Conservation (phyloP, 163 green algal species). For the Scenedesmus sp. region DNA sequence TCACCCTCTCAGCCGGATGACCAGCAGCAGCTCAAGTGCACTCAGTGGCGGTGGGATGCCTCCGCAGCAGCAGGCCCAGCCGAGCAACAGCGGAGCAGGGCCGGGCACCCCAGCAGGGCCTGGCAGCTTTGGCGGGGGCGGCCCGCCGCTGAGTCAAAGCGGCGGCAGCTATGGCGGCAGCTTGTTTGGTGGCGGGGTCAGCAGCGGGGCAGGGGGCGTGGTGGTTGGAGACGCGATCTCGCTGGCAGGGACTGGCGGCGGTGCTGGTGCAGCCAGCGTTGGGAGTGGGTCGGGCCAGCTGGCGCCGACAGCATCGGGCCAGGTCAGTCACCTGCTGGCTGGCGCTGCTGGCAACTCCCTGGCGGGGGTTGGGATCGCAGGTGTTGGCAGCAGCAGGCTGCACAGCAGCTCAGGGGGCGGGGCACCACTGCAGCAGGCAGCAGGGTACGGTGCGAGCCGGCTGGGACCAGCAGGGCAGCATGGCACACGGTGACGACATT, state of each 20-base stretch:
- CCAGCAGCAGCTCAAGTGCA: neutral
- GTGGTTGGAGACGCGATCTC: neutral
- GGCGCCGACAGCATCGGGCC: neutral
- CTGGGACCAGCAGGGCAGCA: neutral
- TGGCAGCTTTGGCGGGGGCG: neutral
- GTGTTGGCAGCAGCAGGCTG: neutral
- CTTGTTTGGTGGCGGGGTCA: neutral
- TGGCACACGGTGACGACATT: neutral
- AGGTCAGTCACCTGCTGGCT: neutral
- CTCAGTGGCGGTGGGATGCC: neutral
- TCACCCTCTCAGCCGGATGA: constrained; percentile 31
- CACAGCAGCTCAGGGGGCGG: neutral
- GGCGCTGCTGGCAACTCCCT: neutral
- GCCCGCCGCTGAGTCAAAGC: neutral
- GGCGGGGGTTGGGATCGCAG: neutral
- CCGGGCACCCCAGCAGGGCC: neutral
- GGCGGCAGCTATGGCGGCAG: neutral
- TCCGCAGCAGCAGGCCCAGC: neutral
- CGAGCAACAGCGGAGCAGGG: neutral
- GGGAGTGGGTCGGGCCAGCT: neutral
- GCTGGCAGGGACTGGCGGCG: neutral
- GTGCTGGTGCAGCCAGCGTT: neutral
- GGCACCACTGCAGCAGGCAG: neutral
- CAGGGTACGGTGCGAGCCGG: neutral
- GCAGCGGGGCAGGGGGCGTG: neutral